Base-by-base conservation (phyloP, 441 rosid genomes). In the California macrophylla region DNA sequence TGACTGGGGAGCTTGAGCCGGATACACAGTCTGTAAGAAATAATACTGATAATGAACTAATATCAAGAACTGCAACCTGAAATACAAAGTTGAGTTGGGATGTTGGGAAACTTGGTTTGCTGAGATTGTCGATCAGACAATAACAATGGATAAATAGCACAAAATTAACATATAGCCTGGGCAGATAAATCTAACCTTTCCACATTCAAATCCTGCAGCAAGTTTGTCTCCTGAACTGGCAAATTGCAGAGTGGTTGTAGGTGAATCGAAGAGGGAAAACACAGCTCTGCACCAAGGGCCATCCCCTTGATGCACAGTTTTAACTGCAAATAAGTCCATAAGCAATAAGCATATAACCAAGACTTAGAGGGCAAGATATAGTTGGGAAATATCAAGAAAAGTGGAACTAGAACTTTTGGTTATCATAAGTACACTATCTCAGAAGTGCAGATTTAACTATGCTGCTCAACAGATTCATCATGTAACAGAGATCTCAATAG, bases 11-110 rank as follows among this genome's bases (percentile, higher is more conserved):
- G 71, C 75, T 80, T 4, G 88, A 68, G 61, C 70, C 74, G 58
- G 91, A 83, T 58, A 81, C 34, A 75, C 79, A 77, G 71, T 89
- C 78, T 18, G 86, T 83, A 76, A 90, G 68, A 73, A 79, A 90
- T 66, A 87, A 69, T 56, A 88, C 79, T 69, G 95, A 86, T 18
- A 68, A 80, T 29, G 82, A 30, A 79, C 79, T 74, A 67, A 74
- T 81, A 79, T 90, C 91, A 23, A 92, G 90, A 85, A 87, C 66
- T 73, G 93, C 93, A 66, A 88, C 96, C 98, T 92, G 88, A 71
- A 83, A 80, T 70, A 79, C 34, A 34, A 74, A 75, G 78, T 66
- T 61, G 80, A 78, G 61, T 45, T 75, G 66, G 28, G 62, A 73
- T 71, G 67, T 45, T 74, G 66, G 67, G 58, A 75, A 38, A 73